Base-by-base conservation (phyloP, 2,329 filamentous ascomycete species). In the Aspergillus sp. region DNA sequence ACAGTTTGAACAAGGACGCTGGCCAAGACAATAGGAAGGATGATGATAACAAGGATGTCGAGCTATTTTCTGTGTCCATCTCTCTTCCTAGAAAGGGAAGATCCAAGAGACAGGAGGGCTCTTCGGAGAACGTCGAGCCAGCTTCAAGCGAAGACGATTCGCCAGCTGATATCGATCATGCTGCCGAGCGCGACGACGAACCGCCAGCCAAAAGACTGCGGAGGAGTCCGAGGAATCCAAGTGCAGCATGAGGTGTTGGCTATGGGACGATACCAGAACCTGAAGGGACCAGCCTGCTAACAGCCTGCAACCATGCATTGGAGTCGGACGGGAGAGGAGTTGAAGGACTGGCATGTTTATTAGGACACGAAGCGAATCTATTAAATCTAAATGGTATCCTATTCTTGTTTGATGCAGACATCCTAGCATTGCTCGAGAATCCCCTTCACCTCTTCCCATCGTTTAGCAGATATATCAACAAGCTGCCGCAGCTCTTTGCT, bases 371-470 rank as follows among this genome's bases (percentile, higher is more conserved):
- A 26, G 12, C 19, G 8, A 26, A n/a, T 26, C 7, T 24, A 8
- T 24, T 26, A 4, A 20, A 20, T 22, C 26, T 29, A 36, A 39
- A 34, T 54, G 47, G 49, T 52, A 55, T 52, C 51, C 45, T 53
- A 15, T 24, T 15, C 15, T 17, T 15, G 10, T n/a, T 13, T 10
- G 13, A 16, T 22, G 8, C n/a, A 25, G 17, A 17, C 2, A n/a
- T 11, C 8, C 8, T 36, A 56, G 37, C 53, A 55, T 39, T 49
- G 46, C 33, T 45, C 49, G 17, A 67, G 43, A 41, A 64, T 58
- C 55, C 52, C 24, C 54, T 68, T 58, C 53, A 71, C 71, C 44
- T 80, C 71, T 27, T 67, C 63, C 72, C 83, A 89, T 47, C 82
- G 73, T 39, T 68, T 66, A 42, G 72, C 69, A 1, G 81, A 78